Base-by-base conservation (phyloP, 495 filamentous ascomycete genomes). In the Immersiella caudata region DNA sequence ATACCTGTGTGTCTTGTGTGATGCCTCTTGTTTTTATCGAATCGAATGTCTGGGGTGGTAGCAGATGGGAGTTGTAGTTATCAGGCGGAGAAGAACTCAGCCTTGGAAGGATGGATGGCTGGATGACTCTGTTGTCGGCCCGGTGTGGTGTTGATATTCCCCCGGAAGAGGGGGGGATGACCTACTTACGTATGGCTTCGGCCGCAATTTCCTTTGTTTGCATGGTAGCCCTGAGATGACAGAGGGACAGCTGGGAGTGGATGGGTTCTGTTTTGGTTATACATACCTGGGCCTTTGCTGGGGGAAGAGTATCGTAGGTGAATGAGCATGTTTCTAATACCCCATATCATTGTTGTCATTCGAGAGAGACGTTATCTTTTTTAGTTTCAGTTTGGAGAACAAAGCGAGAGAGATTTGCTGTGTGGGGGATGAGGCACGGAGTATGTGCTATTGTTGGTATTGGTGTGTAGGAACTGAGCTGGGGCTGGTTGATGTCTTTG, bases 231-330 rank as follows among this genome's bases (percentile, higher is more conserved):
- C 27, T 20, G 25, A 66, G 56, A 62, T 33, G 57, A 57, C 5
- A 33, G 35, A 57, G 51, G 63, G 63, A 26, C 51, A 58, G 18
- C 27, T 57, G 25, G 52, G 52, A 25, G 49, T n/a, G 24, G 63
- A n/a, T 49, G 25, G 57, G 61, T 55, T 64, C 25, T 64, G 22
- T 54, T 63, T 63, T 35, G 20, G 9, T 22, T 63, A 36, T 63
- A 20, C 24, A 24, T 51, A 26, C 50, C 36, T 51, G 20, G 61
- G 26, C 11, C 29, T 33, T 26, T 7, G 14, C 18, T 6, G 22
- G 11, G 54, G 21, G 54, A 25, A 57, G 54, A 57, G 22, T 26
- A 9, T 27, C 22, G 54, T 26, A 57, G 54, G 54, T 26, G 54
- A 36, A 60, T 18, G 25, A 60, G 26, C 29, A 60, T 33, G 57